A percentile compares a stretch with the other conserved stretches of the same genome.
phyloP scores from a whole-genome alignment of 2,329 filamentous ascomycete genomes.

The Thielaviopsis ethacetica region DNA sequence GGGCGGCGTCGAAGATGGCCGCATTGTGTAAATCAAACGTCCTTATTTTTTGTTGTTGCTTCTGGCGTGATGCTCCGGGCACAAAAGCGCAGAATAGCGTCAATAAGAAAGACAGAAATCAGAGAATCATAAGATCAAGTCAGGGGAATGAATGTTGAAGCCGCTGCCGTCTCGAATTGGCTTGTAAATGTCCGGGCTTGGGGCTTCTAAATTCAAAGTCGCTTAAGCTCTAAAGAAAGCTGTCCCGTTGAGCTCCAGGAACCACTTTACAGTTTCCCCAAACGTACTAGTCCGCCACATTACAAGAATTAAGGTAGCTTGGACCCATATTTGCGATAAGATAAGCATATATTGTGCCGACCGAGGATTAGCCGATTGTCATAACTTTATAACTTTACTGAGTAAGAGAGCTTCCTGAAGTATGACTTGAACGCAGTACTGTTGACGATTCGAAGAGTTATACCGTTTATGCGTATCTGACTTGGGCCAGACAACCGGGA shows the following conservation, averaged over 20 bases:
- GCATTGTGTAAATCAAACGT: slow-evolving; percentile 2
- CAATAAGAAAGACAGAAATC: not conserved
- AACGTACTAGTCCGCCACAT: not conserved
- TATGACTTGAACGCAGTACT: too few species aligned
- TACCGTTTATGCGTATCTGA: too few species aligned
- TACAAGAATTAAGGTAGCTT: not conserved
- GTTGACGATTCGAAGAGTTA: too few species aligned
- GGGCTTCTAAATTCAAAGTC: not conserved
- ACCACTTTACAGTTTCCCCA: not conserved
- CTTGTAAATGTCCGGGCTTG: not conserved
- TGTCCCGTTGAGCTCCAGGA: slow-evolving; percentile 10
- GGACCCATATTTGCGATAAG: not conserved
- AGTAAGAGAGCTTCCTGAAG: too few species aligned
- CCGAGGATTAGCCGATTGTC: not conserved
- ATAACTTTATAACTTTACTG: too few species aligned
- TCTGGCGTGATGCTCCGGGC: not conserved
- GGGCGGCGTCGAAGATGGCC: slow-evolving; percentile 4
- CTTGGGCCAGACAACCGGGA: too few species aligned
- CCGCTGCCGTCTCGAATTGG: not conserved
- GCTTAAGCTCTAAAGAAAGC: slow-evolving; percentile 3
- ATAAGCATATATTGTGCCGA: not conserved
- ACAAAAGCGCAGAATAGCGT: not conserved
- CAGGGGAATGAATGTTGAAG: not conserved
- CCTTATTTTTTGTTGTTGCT: not conserved
- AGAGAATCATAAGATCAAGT: not conserved